A percentile compares a stretch with the other conserved stretches of the same genome.
phyloP scores from a whole-genome alignment of 768 basidiomycete genomes.

The Russula ochroleuca region DNA sequence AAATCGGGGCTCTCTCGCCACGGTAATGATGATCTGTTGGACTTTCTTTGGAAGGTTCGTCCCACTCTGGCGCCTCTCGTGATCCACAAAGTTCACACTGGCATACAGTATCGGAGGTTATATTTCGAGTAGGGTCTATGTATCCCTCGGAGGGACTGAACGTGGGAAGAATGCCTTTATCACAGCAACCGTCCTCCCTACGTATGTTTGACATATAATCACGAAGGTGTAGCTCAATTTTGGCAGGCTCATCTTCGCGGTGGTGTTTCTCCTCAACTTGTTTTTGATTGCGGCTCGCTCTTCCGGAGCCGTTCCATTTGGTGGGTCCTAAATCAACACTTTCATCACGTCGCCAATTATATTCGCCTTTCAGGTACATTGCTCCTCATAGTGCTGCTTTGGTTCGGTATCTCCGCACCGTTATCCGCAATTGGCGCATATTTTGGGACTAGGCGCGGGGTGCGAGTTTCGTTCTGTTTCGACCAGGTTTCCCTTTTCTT shows the following conservation, averaged over 20 bases:
- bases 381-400: slow-evolving; percentile 75
- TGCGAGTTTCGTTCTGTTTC: slow-evolving; percentile 37
- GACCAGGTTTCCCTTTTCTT: slow-evolving; percentile 12
- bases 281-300: slow-evolving; percentile 82
- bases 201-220: slow-evolving; percentile 45
- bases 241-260: slow-evolving; percentile 67
- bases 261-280: slow-evolving; percentile 88
- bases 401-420: slow-evolving; percentile 94
- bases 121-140: slow-evolving; percentile 76
- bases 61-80: neutral
- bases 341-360: neutral
- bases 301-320: slow-evolving; percentile 95
- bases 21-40: slow-evolving; percentile 93
- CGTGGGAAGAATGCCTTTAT: slow-evolving; percentile 79
- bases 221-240: neutral
- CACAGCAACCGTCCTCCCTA: slow-evolving; percentile 84
- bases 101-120: slow-evolving; percentile 78
- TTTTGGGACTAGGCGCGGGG: slow-evolving; percentile 82
- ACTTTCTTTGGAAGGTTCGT: slow-evolving; percentile 82
- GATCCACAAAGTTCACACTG: slow-evolving; percentile 17
- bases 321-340: slow-evolving; percentile 38
- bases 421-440: slow-evolving; percentile 83
- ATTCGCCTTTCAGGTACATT: slow-evolving; percentile 57
- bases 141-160: slow-evolving; percentile 72
- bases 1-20: slow-evolving; percentile 90